phyloP scores from a whole-genome alignment of 805 yeast genomes.

The Myxozyma neotropica region DNA sequence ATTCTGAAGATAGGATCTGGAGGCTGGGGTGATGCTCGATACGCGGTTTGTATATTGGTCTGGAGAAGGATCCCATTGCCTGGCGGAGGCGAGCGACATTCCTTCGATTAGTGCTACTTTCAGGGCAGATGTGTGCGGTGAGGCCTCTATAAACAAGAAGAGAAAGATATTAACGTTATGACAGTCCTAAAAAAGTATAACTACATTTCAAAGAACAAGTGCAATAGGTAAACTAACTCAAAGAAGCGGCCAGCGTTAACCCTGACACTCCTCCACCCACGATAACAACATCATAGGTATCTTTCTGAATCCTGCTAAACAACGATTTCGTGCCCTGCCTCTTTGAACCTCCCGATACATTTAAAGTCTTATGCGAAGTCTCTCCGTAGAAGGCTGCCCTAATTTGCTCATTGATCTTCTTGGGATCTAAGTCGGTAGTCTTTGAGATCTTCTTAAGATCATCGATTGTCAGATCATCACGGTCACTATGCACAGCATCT shows the following conservation, averaged over 20 bases:
- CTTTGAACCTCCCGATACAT: conserved; percentile 1
- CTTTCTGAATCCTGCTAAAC: conserved; percentile 2
- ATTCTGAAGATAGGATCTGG: conserved; percentile 44
- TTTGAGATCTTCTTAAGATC: conserved; percentile 3
- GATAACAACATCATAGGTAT: conserved; percentile 65
- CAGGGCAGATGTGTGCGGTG: conserved; percentile 61
- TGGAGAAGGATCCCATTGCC: conserved; percentile 50
- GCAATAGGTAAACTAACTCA: conserved; percentile 41
- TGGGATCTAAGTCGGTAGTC: conserved; percentile 8
- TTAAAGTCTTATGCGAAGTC: neutral
- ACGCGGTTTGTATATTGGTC: conserved; percentile 74
- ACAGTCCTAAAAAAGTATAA: neutral
- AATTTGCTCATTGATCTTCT: conserved; percentile 4
- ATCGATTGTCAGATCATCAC: neutral
- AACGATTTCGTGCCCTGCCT: neutral
- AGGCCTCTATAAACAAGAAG: conserved; percentile 48
- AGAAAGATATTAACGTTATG: neutral
- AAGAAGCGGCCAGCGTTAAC: conserved; percentile 76
- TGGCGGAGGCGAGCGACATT: conserved; percentile 56
- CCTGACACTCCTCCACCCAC: conserved; percentile 99
- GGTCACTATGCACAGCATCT: conserved; percentile 10
- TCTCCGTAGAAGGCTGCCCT: neutral
- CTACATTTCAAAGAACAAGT: neutral
- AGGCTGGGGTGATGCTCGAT: conserved; percentile 81
- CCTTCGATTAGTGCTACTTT: conserved; percentile 76